Percentiles rank a stretch among this genome's conserved stretches.
phyloP scores from a whole-genome alignment of 1,284 basidiomycete species.

The Chondrostereum purpureum region DNA sequence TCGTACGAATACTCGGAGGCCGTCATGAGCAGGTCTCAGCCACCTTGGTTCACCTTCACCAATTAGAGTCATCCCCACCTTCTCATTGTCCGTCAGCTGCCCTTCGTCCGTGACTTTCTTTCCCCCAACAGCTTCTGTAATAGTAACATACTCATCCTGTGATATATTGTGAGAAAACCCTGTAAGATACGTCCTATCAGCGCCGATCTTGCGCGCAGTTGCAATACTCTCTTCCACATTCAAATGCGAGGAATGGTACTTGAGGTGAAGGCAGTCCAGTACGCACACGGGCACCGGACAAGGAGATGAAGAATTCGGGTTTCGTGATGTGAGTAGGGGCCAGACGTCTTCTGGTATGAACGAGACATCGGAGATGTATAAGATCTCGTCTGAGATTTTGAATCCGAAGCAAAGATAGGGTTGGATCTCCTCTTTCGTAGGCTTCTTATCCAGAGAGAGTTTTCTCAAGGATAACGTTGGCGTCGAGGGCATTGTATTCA shows the following conservation, averaged over 20 bases:
- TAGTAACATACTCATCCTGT: slow-evolving; percentile 60
- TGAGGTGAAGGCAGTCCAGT: slow-evolving; percentile 64
- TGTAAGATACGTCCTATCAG: slow-evolving; percentile 58
- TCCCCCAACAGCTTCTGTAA: slow-evolving; percentile 47
- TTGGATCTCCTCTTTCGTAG: slow-evolving; percentile 28
- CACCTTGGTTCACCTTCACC: slow-evolving; percentile 42
- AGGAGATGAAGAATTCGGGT: slow-evolving; percentile 17
- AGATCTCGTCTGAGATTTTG: slow-evolving; percentile 53
- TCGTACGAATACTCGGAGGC: slow-evolving; percentile 44
- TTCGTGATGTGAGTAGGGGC: slow-evolving; percentile 34
- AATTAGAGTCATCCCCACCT: slow-evolving; percentile 38
- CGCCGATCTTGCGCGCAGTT: slow-evolving; percentile 46
- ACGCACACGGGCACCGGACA: slow-evolving; percentile 48
- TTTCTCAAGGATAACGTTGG: slow-evolving; percentile 7
- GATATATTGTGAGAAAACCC: slow-evolving; percentile 66
- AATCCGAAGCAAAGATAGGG: slow-evolving; percentile 76
- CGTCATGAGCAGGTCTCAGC: slow-evolving; percentile 69
- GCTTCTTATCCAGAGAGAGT: slow-evolving; percentile 10
- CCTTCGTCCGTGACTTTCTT: slow-evolving; percentile 19
- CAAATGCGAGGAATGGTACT: slow-evolving; percentile 64
- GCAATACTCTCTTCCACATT: slow-evolving; percentile 55
- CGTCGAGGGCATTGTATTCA: slow-evolving; percentile 12
- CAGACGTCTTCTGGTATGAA: slow-evolving; percentile 66
- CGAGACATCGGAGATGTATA: slow-evolving; percentile 74
- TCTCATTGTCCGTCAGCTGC: slow-evolving; percentile 32